Evolutionary conservation across 2,329 filamentous ascomycete species (phyloP).

Genomic region (Cadophora malorum): DNA sequence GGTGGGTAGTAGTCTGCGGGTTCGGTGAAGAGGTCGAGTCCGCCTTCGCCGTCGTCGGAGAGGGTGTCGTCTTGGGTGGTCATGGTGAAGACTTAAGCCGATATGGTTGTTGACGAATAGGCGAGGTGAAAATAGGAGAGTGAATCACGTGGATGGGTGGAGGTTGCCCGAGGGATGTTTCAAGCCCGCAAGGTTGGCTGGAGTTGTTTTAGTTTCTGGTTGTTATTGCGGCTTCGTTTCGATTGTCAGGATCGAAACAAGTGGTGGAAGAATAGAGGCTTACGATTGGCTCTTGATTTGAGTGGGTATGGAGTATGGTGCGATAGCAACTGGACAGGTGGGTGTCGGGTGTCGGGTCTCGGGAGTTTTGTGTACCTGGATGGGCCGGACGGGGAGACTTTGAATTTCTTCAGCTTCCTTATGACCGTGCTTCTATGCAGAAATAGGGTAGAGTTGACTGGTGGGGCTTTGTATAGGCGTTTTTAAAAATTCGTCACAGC

Average conservation of each 20-base stretch:
- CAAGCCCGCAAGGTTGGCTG: constrained; percentile 8
- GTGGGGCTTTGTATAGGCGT: too few species aligned
- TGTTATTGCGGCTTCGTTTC: neutral
- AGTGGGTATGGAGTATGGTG: neutral
- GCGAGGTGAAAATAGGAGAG: constrained; percentile 22
- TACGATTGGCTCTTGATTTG: neutral
- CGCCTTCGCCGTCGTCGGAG: constrained; percentile 19
- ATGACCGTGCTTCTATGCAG: neutral
- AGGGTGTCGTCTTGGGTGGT: neutral
- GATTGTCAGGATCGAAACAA: neutral
- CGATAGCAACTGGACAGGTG: neutral
- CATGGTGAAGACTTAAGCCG: neutral
- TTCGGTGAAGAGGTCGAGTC: constrained; percentile 72
- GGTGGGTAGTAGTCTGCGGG: constrained; percentile 82
- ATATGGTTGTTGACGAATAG: constrained; percentile 1
- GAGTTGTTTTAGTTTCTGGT: constrained; percentile 2
- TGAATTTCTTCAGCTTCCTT: neutral
- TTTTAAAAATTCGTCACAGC: too few species aligned
- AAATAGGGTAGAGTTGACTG: neutral
- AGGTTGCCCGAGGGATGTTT: neutral
- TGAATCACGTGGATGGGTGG: constrained; percentile 30
- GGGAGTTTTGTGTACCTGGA: constrained; percentile 7
- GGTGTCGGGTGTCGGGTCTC: neutral
- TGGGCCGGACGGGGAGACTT: neutral
- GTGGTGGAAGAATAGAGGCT: neutral